These are phyloP conservation scores for Wallacemonas sp. DNA, from an alignment of 208 protist genomes.

Conservation along the genomic window DNA sequence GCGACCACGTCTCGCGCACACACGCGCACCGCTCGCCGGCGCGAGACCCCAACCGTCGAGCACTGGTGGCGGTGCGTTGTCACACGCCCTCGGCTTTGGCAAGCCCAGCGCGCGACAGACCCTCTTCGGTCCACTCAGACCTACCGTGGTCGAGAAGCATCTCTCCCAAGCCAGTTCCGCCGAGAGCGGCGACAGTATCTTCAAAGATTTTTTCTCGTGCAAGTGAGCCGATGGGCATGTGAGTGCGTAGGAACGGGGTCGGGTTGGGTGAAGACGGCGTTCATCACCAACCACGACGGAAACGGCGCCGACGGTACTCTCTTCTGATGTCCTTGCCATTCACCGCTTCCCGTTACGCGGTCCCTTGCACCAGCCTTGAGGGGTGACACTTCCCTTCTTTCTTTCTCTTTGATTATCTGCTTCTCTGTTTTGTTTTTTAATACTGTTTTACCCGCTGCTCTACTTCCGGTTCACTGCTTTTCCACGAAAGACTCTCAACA, in stretches of 20 bases:
- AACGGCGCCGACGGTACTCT: too few species aligned
- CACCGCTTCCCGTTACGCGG: too few species aligned
- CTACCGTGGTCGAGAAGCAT: background rate
- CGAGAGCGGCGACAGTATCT: constrained; percentile 53
- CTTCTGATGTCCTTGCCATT: too few species aligned
- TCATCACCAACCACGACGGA: too few species aligned
- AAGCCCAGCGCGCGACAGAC: background rate
- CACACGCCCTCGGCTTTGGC: background rate
- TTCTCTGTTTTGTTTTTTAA: constrained; percentile 8
- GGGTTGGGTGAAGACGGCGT: too few species aligned
- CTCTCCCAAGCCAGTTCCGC: constrained; percentile 3
- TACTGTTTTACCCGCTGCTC: constrained; percentile 3
- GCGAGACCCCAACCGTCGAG: background rate
- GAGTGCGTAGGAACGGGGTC: too few species aligned
- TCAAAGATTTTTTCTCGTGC: constrained; percentile 61
- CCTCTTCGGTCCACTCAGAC: constrained; percentile 8
- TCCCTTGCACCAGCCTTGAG: too few species aligned
- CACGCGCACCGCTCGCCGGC: background rate
- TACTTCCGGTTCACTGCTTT: background rate
- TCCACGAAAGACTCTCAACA: background rate
- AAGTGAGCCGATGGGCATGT: background rate
- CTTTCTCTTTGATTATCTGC: constrained; percentile 12
- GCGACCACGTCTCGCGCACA: too few species aligned
- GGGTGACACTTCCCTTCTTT: constrained; percentile 1
- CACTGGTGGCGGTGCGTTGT: background rate